Conservation (phyloP, 169 alveolate genomes). For the Perkinsus chesapeaki region DNA sequence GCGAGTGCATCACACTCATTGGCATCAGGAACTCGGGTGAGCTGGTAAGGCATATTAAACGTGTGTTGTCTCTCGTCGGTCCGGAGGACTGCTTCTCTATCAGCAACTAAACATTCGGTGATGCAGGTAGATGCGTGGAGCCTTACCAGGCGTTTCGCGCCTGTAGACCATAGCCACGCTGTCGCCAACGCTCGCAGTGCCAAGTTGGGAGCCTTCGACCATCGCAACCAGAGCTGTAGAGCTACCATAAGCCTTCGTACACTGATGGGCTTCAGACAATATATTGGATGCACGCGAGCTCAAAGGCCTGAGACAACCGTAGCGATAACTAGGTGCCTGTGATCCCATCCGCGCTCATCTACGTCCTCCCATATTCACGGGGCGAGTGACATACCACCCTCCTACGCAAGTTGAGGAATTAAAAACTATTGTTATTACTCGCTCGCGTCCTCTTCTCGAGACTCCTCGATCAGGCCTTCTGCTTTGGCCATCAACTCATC, state of each 20-base stretch:
- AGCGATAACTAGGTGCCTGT: background rate
- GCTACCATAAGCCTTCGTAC: background rate
- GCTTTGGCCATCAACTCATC: background rate
- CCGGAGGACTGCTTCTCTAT: background rate
- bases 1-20: background rate
- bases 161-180: background rate
- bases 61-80: background rate
- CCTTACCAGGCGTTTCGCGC: background rate
- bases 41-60: background rate
- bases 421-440: too few species aligned
- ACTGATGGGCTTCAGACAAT: background rate
- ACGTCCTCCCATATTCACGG: too few species aligned
- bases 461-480: background rate
- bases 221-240: background rate
- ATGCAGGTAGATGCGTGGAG: background rate
- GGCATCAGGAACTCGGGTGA: background rate
- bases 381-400: too few species aligned
- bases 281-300: background rate
- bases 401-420: too few species aligned
- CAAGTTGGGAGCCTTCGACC: background rate
- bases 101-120: background rate
- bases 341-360: background rate
- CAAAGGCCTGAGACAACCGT: background rate
- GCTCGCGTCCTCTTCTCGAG: background rate
- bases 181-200: background rate